Evolutionary conservation across 2,329 filamentous ascomycete genomes (phyloP).

Genomic region (Endoconidiophora polonica): DNA sequence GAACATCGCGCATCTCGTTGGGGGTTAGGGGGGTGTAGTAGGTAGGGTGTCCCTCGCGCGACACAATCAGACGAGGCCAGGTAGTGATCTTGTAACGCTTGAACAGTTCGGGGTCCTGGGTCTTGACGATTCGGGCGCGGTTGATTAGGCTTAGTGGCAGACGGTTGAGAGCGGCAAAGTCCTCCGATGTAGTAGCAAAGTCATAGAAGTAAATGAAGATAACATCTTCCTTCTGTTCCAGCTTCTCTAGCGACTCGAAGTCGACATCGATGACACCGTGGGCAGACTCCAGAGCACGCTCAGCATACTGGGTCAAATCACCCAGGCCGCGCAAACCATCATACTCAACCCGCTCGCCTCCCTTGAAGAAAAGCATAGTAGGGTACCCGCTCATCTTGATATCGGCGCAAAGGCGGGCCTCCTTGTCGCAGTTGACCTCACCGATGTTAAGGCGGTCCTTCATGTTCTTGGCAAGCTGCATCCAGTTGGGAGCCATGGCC

Average conservation of each 20-base stretch:
- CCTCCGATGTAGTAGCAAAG: constrained; percentile 79
- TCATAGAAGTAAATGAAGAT: constrained; percentile 98
- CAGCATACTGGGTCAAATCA: constrained; percentile 73
- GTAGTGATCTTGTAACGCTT: constrained; percentile 89
- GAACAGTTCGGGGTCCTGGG: constrained; percentile 56
- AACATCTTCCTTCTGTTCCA: constrained; percentile 89
- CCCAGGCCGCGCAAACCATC: constrained; percentile 80
- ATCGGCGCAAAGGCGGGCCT: constrained; percentile 83
- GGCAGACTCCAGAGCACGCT: constrained; percentile 66
- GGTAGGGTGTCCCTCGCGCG: constrained; percentile 71
- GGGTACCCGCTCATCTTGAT: constrained; percentile 66
- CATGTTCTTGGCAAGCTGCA: constrained; percentile 80
- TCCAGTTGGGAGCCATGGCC: constrained; percentile 79
- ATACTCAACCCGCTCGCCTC: constrained; percentile 84
- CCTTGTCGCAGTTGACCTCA: constrained; percentile 85
- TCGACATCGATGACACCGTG: constrained; percentile 69
- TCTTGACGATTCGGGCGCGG: constrained; percentile 84
- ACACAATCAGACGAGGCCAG: constrained; percentile 85
- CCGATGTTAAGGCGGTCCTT: constrained; percentile 78
- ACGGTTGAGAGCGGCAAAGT: constrained; percentile 76
- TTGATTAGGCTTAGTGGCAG: constrained; percentile 79
- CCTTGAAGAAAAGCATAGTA: constrained; percentile 83
- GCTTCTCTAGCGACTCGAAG: constrained; percentile 53
- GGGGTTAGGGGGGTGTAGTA: constrained; percentile 83
- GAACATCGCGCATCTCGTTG: constrained; percentile 78